Conservation (phyloP, 768 basidiomycete genomes). For the Suillus spraguei region DNA sequence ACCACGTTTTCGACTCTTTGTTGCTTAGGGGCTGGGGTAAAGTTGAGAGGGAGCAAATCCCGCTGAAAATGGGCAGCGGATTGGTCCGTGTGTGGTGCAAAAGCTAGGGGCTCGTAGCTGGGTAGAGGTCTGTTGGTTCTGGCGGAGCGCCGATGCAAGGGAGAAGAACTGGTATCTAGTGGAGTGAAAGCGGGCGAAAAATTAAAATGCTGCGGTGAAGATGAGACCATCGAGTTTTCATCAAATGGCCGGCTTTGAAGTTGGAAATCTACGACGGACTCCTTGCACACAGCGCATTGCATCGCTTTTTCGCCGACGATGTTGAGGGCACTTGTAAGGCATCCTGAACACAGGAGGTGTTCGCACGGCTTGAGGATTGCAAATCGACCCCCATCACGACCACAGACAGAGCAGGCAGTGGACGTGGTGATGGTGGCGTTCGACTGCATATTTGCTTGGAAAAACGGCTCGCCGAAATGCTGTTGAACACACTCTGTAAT, state of each 20-base stretch:
- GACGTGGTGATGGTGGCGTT: conserved; percentile 15
- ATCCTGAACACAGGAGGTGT: conserved; percentile 78
- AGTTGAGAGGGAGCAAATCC: conserved; percentile 18
- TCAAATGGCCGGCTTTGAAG: conserved; percentile 36
- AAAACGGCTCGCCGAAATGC: conserved; percentile 21
- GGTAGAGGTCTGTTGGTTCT: conserved; percentile 30
- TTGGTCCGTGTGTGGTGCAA: conserved; percentile 37
- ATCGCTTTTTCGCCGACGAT: conserved; percentile 91
- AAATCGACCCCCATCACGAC: conserved; percentile 46
- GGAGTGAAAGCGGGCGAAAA: conserved; percentile 16
- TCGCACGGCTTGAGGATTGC: conserved; percentile 75
- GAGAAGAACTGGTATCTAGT: conserved; percentile 22
- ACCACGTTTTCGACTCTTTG: conserved; percentile 51
- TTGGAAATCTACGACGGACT: conserved; percentile 69
- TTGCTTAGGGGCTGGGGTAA: conserved; percentile 13
- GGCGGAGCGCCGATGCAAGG: conserved; percentile 27
- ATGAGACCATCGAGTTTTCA: conserved; percentile 23
- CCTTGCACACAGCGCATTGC: conserved; percentile 80
- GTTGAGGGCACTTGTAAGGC: conserved; percentile 84
- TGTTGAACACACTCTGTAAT: conserved; percentile 33
- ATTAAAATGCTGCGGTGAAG: conserved; percentile 13
- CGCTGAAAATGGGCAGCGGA: conserved; percentile 28
- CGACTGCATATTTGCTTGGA: conserved; percentile 26
- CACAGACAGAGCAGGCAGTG: conserved; percentile 65
- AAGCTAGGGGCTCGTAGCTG: conserved; percentile 26